Evolutionary conservation across 768 basidiomycete species (phyloP), one percentile per base, ranked within the genome.

Genomic region (Mycena maculata): DNA sequence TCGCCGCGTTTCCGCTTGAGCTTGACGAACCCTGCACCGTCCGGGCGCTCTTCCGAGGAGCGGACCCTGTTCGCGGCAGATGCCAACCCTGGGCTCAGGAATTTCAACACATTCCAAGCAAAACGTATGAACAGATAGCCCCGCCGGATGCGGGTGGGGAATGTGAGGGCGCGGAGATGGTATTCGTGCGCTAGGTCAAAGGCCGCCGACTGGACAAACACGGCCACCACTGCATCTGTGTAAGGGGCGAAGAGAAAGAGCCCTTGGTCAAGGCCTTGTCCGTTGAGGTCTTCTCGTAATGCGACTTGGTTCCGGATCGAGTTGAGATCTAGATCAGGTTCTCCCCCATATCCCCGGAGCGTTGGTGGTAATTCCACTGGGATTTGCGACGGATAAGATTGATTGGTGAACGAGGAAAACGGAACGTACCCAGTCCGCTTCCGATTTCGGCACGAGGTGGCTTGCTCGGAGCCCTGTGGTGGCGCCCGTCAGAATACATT

Each of bases 231-330:
- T 4, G 16, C 4, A 2, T 42, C n/a, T 25, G 45, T 47, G 15
- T 63, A 63, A 3, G 62, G 62, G 1, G 16, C 41, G 16, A 63
- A 49, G 16, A 63, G 13, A 36, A 63, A 63, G 36, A 48, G n/a
- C 18, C 47, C 54, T 0, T 13, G n/a, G 38, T 63, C 54, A 20
- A 57, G 7, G 27, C 36, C 62, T 10, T 41, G 36, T 13, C 4
- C 16, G 23, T 20, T 33, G 8, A 63, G 47, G 38, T 63, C 62
- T 2, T 23, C 45, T 8, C 62, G 55, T 33, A 63, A 45, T 23
- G 62, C 15, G 20, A 63, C 47, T 16, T 49, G 18, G 23, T 63
- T 63, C 25, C 27, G 39, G 15, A 31, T 22, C 1, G 62, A 56
- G 10, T 56, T 49, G 15, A 63, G 33, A 3, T 57, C 54, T 1